Percentiles rank a stretch among this genome's conserved stretches.
Conservation (phyloP, 2,329 filamentous ascomycete species). For the Botrytis medusae region DNA sequence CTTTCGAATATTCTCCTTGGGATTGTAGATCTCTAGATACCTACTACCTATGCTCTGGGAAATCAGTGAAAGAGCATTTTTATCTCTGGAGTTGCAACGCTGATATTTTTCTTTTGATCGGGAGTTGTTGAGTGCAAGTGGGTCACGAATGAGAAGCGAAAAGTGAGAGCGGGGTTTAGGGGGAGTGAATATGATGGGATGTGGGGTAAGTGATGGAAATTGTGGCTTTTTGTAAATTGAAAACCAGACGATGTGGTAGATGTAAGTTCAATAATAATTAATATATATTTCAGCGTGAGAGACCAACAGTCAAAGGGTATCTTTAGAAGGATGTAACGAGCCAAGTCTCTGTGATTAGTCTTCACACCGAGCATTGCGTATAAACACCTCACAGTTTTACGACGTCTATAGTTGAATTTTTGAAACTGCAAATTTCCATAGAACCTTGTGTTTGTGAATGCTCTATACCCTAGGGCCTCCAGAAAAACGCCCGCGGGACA, state of each 20-base stretch:
- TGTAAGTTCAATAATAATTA: too few species aligned
- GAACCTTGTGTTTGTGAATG: too few species aligned
- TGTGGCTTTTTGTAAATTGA: background rate
- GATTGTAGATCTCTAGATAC: background rate
- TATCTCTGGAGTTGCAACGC: rapidly evolving
- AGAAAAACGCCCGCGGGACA: too few species aligned
- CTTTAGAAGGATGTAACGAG: background rate
- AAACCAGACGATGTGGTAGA: background rate
- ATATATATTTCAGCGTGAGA: background rate
- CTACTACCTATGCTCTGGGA: background rate
- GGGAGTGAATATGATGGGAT: background rate
- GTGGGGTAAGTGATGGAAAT: background rate
- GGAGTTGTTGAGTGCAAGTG: background rate
- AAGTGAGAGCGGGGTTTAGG: background rate
- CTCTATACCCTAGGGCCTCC: too few species aligned
- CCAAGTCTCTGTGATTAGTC: background rate
- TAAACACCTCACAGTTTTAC: background rate
- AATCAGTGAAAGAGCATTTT: rapidly evolving
- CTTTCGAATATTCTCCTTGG: too few species aligned
- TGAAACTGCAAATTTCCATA: too few species aligned
- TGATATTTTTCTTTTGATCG: background rate
- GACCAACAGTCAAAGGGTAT: background rate
- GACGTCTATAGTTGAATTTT: background rate
- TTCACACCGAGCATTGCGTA: background rate
- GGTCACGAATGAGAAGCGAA: background rate